Percentiles rank a stretch among this genome's conserved stretches.
phyloP scores from a whole-genome alignment of 2,329 filamentous ascomycete species.

The Nemania serpens region DNA sequence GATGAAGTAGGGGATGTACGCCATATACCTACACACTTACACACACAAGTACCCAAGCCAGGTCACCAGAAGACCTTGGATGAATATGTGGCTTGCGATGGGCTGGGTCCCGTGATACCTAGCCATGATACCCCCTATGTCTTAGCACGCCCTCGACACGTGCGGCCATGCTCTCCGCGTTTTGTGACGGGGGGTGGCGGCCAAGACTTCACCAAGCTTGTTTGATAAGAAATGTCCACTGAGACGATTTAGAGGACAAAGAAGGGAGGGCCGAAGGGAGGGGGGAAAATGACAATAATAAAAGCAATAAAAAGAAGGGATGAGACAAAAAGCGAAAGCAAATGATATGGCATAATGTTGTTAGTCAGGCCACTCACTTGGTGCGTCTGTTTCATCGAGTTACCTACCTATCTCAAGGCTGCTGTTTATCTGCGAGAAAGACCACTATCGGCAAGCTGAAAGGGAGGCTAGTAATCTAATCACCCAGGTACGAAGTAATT shows the following conservation, averaged over 20 bases:
- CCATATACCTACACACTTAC: background rate
- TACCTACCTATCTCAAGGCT: background rate
- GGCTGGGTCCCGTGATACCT: slow-evolving; percentile 17
- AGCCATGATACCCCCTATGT: background rate
- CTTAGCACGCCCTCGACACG: slow-evolving; percentile 20
- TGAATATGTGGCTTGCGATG: slow-evolving; percentile 23
- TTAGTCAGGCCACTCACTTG: background rate
- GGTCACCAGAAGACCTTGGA: background rate
- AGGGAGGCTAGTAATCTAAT: background rate
- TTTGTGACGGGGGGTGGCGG: background rate
- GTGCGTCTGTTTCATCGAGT: background rate
- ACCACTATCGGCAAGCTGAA: background rate
- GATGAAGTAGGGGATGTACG: too few species aligned
- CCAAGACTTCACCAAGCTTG: background rate
- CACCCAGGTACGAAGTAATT: background rate
- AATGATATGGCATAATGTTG: background rate
- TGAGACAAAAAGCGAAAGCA: too few species aligned
- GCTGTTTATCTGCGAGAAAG: background rate
- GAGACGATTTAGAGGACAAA: background rate
- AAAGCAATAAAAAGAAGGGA: background rate
- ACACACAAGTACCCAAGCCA: background rate
- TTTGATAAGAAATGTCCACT: background rate
- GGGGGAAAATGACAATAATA: background rate
- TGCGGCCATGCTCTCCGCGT: slow-evolving; percentile 19
- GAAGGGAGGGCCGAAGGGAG: background rate